phyloP scores from a whole-genome alignment of 306 rosid species.

The Quercus robur region DNA sequence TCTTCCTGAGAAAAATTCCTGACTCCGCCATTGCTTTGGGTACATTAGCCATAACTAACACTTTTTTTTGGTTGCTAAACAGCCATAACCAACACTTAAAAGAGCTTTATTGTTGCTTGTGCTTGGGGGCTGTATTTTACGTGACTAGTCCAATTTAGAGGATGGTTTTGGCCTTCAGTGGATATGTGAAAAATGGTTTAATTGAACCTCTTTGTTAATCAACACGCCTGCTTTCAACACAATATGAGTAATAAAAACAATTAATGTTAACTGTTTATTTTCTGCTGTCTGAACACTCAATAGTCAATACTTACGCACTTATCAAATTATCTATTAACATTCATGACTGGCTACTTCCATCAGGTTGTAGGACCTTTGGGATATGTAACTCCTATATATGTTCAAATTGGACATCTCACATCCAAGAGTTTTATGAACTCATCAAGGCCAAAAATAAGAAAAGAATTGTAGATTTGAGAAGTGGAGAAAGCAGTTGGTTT shows the following conservation, averaged over 20 bases:
- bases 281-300: background rate
- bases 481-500: constrained; percentile 53
- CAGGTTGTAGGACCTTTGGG: constrained; percentile 96
- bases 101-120: background rate
- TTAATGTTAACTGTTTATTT: background rate
- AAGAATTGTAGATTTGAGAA: constrained; percentile 33
- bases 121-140: background rate
- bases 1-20: too few relatives aligned
- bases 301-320: background rate
- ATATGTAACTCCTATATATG: constrained; percentile 88
- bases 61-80: too few relatives aligned
- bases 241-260: background rate
- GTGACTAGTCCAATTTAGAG: background rate
- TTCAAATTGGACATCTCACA: constrained; percentile 85
- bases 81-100: too few relatives aligned
- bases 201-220: too few relatives aligned
- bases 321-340: background rate
- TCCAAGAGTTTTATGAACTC: constrained; percentile 76
- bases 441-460: constrained; percentile 47
- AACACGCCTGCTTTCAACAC: background rate
- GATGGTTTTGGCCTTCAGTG: too few relatives aligned
- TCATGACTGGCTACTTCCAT: constrained; percentile 28
- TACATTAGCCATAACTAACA: too few relatives aligned
- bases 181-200: too few relatives aligned
- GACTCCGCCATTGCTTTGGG: fast-evolving